Evolutionary conservation across 306 rosid species (phyloP), one percentile per base, ranked within the genome.

Genomic region (Biancaea sappan): DNA sequence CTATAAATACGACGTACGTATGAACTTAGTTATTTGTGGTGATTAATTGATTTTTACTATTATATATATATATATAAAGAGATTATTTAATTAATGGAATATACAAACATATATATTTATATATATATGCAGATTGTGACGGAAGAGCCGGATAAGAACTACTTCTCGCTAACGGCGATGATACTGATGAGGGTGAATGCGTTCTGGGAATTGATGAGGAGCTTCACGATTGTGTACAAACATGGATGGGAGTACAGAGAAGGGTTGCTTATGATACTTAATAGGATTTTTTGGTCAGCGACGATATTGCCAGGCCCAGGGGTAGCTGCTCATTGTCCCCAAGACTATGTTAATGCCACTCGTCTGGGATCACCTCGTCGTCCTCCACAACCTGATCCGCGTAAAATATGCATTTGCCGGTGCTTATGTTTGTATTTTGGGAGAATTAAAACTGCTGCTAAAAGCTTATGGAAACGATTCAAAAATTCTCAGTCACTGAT

Each of bases 141-240:
- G 13, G 93, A 88, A 10, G 91, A 84, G 52, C 93, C 93, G 40
- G 83, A 86, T 52, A 90, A 83, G 64, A 88, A 88, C 56, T 88
- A 88, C 72, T 86, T 83, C 56, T 72, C 81, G 31, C 4, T 6
- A 10, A 25, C 8, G 29, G 65, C 47, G 11, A 46, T 58, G 2
- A 73, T 84, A 4, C 81, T 84, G 0, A 84, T 77, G 84, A 35
- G 21, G 77, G 15, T 76, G 56, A 81, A 78, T 76, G 89, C 88
- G 0, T 22, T 77, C 11, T 73, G 72, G 66, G 96, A 90, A 74
- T 77, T 90, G 8, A 31, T 58, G 9, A 88, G 96, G 71, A 90
- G 90, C 77, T 88, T 88, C 78, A 83, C 75, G n/a, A 80, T 90
- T 19, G 69, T 37, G 25, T 8, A 4, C 38, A 67, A 0, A 32